These are phyloP conservation scores for Penicillium psychrosexuale DNA, from an alignment of 2,329 filamentous ascomycete species.

Conservation along the genomic window DNA sequence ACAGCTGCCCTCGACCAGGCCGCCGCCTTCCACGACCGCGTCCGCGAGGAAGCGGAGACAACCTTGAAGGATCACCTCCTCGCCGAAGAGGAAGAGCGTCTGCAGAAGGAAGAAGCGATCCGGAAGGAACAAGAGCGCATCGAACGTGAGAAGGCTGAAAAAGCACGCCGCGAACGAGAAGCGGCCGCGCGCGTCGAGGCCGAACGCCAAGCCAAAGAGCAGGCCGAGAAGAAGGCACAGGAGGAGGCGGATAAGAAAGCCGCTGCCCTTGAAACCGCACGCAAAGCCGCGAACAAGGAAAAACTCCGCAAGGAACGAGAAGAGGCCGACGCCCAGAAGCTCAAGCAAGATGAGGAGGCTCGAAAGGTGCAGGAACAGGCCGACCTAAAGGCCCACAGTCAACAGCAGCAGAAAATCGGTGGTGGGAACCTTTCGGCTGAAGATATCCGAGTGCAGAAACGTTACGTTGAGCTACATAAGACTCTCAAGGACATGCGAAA, in stretches of 20 bases:
- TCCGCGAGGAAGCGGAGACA: conserved; percentile 56
- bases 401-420: conserved; percentile 31
- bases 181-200: conserved; percentile 39
- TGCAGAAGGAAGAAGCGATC: conserved; percentile 36
- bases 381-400: conserved; percentile 28
- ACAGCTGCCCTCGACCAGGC: conserved; percentile 64
- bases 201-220: conserved; percentile 45
- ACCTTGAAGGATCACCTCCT: conserved; percentile 50
- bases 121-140: conserved; percentile 35
- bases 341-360: conserved; percentile 32
- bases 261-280: conserved; percentile 34
- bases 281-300: conserved; percentile 39
- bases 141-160: conserved; percentile 34
- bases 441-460: conserved; percentile 45
- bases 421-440: conserved; percentile 30
- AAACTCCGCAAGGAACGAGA: conserved; percentile 34
- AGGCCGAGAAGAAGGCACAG: conserved; percentile 32
- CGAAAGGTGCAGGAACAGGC: conserved; percentile 31
- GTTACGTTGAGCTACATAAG: conserved; percentile 60
- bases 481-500: conserved; percentile 61
- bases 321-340: conserved; percentile 31
- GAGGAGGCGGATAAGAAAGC: conserved; percentile 33
- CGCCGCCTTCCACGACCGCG: conserved; percentile 63
- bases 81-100: conserved; percentile 39
- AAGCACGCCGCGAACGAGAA: conserved; percentile 33